A percentile compares a stretch with the other conserved stretches of the same genome.
These are phyloP conservation scores for Trichoderma brevicompactum DNA, from an alignment of 2,329 filamentous ascomycete genomes.

Conservation along the genomic window DNA sequence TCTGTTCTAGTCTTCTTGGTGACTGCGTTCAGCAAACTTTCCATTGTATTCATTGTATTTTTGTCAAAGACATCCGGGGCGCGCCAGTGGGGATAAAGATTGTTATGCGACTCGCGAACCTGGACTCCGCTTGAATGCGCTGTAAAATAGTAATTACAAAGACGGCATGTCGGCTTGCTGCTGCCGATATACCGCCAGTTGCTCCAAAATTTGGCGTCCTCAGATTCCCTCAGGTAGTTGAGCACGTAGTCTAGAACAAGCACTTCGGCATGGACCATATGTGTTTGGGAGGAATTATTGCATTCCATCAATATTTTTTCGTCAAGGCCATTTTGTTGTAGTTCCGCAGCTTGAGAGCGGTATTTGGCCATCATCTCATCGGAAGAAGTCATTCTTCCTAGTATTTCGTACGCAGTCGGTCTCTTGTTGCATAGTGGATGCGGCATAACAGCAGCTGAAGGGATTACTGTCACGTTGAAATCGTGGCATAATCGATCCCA, in stretches of 20 bases:
- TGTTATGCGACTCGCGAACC: slow-evolving; percentile 42
- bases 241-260: slow-evolving; percentile 38
- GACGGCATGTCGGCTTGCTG: slow-evolving; percentile 48
- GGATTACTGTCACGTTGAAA: slow-evolving; percentile 36
- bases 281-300: slow-evolving; percentile 31
- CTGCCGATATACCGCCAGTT: slow-evolving; percentile 45
- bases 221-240: neutral
- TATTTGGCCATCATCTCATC: slow-evolving; percentile 12
- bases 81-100: slow-evolving; percentile 47
- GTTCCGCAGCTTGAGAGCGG: slow-evolving; percentile 24
- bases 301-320: slow-evolving; percentile 32
- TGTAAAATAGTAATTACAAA: slow-evolving; percentile 47
- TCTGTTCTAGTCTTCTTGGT: neutral
- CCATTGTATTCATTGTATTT: neutral
- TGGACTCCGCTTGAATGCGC: slow-evolving; percentile 35
- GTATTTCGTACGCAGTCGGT: slow-evolving; percentile 32
- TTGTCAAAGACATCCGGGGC: slow-evolving; percentile 40
- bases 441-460: slow-evolving; percentile 33
- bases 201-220: slow-evolving; percentile 38
- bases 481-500: slow-evolving; percentile 43
- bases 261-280: slow-evolving; percentile 45
- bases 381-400: slow-evolving; percentile 33
- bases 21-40: neutral
- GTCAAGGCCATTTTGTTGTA: slow-evolving; percentile 38
- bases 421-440: slow-evolving; percentile 34